Base-by-base conservation (phyloP, 164 flowering plant species). In the Cinnamomum chago region DNA sequence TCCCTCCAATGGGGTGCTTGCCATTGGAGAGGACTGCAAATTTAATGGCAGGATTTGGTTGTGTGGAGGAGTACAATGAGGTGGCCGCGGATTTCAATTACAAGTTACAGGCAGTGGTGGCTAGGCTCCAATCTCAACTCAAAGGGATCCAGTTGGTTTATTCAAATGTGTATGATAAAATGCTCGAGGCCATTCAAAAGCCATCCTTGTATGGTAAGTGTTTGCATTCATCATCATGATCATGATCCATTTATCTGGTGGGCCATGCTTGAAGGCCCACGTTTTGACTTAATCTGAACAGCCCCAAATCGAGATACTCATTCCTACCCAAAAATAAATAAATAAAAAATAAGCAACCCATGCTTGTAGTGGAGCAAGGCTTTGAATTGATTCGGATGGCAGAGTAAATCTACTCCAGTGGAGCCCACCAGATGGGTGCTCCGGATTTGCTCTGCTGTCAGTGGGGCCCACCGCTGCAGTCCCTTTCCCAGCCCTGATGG, bases 1-100 rank as follows among this genome's bases (percentile, higher is more conserved):
- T 89, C 64, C 88, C 88, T 72, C 93, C 93, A 3, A 88, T 91
- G 89, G 95, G 93, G 25, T 91, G 93, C 62, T 73, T 91, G 73
- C 95, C 97, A 47, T 70, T 81, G 62, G 83, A 81, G 55, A 75
- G 83, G 60, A 78, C 72, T 12, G 62, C 62, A 10, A 76, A 76
- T 15, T 1, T 70, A 22, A 5, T 73, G 7, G 5, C 14, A 6
- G 75, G 75, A 1, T 14, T 3, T 55, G 24, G 70, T 10, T 76
- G 83, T 65, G 23, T 24, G n/a, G 75, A 71, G 33, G 70, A 78
- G 11, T 76, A 65, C 10, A 81, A 81, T 58, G 22, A 67, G 17
- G 66, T 75, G 75, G 80, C 82, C 65, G 1, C 7, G 25, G 78
- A 71, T 50, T 81, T 72, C 62, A 81, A 81, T 73, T 40, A 1